These are phyloP conservation scores for Erigeron canadensis DNA, from an alignment of 129 eudicot genomes.

Conservation along the genomic window DNA sequence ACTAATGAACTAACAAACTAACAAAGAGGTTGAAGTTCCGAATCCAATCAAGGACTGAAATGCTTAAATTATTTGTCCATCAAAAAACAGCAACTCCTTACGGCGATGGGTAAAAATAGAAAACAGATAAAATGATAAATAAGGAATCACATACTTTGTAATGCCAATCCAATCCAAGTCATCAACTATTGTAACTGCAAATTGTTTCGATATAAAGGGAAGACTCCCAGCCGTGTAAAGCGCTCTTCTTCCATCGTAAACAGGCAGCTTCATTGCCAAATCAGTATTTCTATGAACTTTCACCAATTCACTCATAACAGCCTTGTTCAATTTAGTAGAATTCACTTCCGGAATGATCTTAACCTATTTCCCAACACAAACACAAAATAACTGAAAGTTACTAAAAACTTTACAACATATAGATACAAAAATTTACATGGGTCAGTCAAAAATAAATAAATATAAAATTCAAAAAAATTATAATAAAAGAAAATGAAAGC, in stretches of 20 bases:
- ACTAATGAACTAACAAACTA: too few species aligned
- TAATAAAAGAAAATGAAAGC: not conserved
- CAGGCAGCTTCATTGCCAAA: slow-evolving; percentile 68
- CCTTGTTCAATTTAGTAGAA: slow-evolving; percentile 52
- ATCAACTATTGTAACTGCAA: slow-evolving; percentile 42
- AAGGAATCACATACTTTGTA: slow-evolving; percentile 39
- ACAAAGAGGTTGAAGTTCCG: too few species aligned
- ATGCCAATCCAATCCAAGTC: slow-evolving; percentile 50
- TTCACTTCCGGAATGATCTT: slow-evolving; percentile 58
- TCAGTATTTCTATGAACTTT: slow-evolving; percentile 56
- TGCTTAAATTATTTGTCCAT: too few species aligned
- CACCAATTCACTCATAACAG: slow-evolving; percentile 54
- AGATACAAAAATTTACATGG: not conserved
- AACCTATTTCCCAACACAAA: slow-evolving; percentile 38
- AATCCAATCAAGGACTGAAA: too few species aligned
- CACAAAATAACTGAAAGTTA: not conserved
- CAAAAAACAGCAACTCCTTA: too few species aligned
- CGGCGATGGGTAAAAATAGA: not conserved
- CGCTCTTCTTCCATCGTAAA: slow-evolving; percentile 70
- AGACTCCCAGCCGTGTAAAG: slow-evolving; percentile 71
- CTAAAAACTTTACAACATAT: not conserved
- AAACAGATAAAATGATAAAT: not conserved
- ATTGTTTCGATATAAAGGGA: slow-evolving; percentile 55
- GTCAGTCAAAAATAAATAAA: too few species aligned
- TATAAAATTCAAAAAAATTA: not conserved